Evolutionary conservation across 306 rosid genomes (phyloP).

Genomic region (Cucurbita maxima): DNA sequence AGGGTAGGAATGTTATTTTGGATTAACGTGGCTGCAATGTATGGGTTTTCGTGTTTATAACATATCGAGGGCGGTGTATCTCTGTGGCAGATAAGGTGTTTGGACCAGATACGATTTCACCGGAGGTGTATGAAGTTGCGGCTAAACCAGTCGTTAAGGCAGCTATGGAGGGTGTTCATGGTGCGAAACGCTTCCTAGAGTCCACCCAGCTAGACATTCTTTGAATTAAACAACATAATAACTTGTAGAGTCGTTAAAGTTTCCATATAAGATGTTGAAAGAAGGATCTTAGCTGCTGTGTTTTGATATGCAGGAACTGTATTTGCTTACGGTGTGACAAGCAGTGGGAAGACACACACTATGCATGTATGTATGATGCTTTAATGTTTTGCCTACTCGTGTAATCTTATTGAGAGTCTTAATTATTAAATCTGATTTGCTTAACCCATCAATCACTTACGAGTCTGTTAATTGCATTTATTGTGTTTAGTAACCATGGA

Average conservation of each 20-base stretch:
- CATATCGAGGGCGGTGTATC: constrained; percentile 13
- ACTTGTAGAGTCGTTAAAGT: background rate
- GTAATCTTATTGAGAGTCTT: constrained; percentile 3
- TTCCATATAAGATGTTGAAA: background rate
- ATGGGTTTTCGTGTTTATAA: background rate
- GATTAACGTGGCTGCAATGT: background rate
- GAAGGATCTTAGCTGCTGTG: background rate
- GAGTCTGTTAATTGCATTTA: background rate
- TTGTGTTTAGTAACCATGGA: background rate
- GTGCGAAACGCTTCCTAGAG: constrained; percentile 25
- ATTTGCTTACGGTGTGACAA: constrained; percentile 97
- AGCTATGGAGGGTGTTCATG: constrained; percentile 98
- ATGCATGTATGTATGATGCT: constrained; percentile 76
- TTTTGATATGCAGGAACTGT: constrained; percentile 64
- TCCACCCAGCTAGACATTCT: background rate
- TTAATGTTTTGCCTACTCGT: background rate
- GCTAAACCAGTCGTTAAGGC: constrained; percentile 93
- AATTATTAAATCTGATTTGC: background rate
- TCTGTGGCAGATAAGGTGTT: constrained; percentile 78
- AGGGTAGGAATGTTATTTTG: background rate
- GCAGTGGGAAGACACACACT: constrained; percentile 99
- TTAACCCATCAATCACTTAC: background rate
- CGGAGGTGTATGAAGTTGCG: constrained; percentile 88
- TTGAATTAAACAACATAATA: background rate
- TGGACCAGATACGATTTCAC: constrained; percentile 72